Evolutionary conservation across 2,329 filamentous ascomycete genomes (phyloP).

Genomic region (Alternaria gaisen): DNA sequence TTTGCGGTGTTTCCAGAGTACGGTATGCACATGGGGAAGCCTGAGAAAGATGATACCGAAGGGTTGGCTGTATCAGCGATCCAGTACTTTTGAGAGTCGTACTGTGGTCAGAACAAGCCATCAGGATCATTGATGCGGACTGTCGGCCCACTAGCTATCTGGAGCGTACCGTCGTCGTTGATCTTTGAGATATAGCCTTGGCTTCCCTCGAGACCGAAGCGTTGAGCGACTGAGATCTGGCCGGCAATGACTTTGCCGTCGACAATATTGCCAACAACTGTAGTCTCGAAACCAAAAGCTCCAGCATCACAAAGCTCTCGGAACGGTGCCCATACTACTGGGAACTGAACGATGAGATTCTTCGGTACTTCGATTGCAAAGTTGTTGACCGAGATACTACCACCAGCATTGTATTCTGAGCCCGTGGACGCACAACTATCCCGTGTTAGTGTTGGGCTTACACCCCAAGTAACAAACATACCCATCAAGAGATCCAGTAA

Average conservation of each 20-base stretch:
- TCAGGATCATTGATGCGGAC: constrained; percentile 58
- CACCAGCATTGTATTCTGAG: constrained; percentile 56
- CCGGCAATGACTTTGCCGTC: constrained; percentile 50
- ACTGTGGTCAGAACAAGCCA: constrained; percentile 50
- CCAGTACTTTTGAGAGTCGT: constrained; percentile 50
- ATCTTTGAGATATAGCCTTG: constrained; percentile 51
- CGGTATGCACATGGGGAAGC: constrained; percentile 64
- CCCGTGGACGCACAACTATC: constrained; percentile 31
- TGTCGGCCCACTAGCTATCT: constrained; percentile 50
- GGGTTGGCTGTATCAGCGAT: constrained; percentile 61
- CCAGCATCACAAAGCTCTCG: constrained; percentile 38
- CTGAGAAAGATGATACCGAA: constrained; percentile 59
- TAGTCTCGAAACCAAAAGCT: constrained; percentile 34
- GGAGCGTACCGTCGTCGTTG: constrained; percentile 46
- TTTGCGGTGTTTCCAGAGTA: constrained; percentile 49
- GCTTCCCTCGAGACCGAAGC: constrained; percentile 49
- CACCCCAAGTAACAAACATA: constrained; percentile 18
- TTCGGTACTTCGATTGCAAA: constrained; percentile 59
- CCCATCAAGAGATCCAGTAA: constrained; percentile 42
- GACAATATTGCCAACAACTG: constrained; percentile 53
- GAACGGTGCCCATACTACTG: constrained; percentile 57
- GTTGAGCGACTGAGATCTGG: constrained; percentile 48
- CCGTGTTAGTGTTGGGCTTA: constrained; percentile 1
- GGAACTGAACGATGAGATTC: constrained; percentile 61
- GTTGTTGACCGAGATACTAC: constrained; percentile 57